phyloP scores from a whole-genome alignment of 2,329 filamentous ascomycete genomes.

The Colletotrichum musae region DNA sequence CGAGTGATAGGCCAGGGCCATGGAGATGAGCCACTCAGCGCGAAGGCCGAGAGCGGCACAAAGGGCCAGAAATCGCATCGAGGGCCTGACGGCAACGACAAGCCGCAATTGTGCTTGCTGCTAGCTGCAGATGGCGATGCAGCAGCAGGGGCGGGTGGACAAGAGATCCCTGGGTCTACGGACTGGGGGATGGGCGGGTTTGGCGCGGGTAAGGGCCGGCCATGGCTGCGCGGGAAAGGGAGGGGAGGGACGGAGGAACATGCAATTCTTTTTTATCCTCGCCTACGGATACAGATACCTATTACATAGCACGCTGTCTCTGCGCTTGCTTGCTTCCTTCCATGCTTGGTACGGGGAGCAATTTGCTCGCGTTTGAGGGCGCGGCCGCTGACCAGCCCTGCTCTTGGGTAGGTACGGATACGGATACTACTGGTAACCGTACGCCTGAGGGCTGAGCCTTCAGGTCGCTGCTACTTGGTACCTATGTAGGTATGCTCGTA shows the following conservation, averaged over 20 bases:
- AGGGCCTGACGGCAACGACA: constrained; percentile 22
- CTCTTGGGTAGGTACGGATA: too few relatives aligned
- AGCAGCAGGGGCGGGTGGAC: constrained; percentile 23
- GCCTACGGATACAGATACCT: not conserved
- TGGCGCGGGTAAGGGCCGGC: constrained; percentile 25
- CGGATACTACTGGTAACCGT: too few relatives aligned
- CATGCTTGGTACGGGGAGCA: not conserved
- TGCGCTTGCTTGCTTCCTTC: not conserved
- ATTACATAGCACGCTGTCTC: too few relatives aligned
- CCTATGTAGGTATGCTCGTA: too few relatives aligned
- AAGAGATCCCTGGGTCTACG: constrained; percentile 29
- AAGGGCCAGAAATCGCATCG: constrained; percentile 11
- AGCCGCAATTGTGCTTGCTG: constrained; percentile 16
- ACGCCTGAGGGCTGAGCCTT: too few relatives aligned
- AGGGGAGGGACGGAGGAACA: not conserved
- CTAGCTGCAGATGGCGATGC: constrained; percentile 28
- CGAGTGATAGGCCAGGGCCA: constrained; percentile 21
- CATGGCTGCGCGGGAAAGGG: constrained; percentile 1
- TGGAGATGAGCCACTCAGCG: constrained; percentile 20
- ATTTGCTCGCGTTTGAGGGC: not conserved
- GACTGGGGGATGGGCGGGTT: constrained; percentile 29
- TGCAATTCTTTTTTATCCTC: not conserved
- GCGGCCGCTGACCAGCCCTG: not conserved
- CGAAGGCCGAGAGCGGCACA: constrained; percentile 32
- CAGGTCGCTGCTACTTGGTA: too few relatives aligned